Evolutionary conservation across 805 yeast genomes (phyloP).

Genomic region (Cyberlindnera subsufficiens): DNA sequence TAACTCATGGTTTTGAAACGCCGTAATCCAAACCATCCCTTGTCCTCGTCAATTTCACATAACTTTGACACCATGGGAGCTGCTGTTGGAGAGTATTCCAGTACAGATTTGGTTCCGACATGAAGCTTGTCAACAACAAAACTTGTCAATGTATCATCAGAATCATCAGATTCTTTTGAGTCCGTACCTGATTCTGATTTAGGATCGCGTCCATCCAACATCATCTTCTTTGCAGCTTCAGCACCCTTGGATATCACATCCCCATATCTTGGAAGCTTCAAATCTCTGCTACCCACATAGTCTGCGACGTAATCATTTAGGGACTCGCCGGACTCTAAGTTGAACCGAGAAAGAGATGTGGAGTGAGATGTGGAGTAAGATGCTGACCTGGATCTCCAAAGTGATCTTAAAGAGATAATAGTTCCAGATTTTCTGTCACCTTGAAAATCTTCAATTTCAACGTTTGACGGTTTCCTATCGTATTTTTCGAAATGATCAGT

Average conservation of each 20-base stretch:
- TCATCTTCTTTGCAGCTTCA: conserved; percentile 10
- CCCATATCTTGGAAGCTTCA: conserved; percentile 7
- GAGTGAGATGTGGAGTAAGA: conserved; percentile 1
- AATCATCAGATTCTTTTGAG: conserved; percentile 2
- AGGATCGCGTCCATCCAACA: background rate
- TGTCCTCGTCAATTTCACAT: background rate
- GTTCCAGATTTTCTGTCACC: background rate
- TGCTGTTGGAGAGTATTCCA: conserved; percentile 13
- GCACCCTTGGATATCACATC: conserved; percentile 2
- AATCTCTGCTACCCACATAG: conserved; percentile 7
- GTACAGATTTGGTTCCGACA: conserved; percentile 1
- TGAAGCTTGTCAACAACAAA: conserved; percentile 1
- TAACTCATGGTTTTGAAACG: conserved; percentile 1
- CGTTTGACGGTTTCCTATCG: background rate
- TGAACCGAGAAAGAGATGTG: conserved; percentile 1
- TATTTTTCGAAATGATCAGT: background rate
- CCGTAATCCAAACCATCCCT: conserved; percentile 2
- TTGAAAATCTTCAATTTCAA: background rate
- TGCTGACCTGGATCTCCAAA: conserved; percentile 14
- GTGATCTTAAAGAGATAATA: conserved; percentile 1
- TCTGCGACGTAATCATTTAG: conserved; percentile 16
- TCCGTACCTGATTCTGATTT: background rate
- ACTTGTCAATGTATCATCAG: conserved; percentile 3
- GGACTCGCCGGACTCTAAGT: conserved; percentile 22
- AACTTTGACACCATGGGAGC: conserved; percentile 9